Base-by-base conservation (phyloP, 768 basidiomycete genomes). In the Boletus sp. region DNA sequence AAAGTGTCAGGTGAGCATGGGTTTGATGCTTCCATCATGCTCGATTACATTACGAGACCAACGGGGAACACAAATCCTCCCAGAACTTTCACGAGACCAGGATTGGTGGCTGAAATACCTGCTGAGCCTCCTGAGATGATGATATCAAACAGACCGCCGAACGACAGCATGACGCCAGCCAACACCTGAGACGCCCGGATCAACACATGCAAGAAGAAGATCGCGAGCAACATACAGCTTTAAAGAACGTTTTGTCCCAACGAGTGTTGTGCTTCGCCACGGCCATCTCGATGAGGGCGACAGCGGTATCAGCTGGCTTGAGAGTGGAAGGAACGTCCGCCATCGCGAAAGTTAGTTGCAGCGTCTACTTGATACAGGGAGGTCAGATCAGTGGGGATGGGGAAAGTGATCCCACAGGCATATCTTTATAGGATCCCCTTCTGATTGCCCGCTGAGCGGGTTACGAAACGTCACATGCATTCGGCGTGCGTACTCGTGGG, bases 81-180 rank as follows among this genome's bases (percentile, higher is more conserved):
- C 3, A 90, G 69, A 32, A 87, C 60, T 65, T 85, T 89, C 45
- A 87, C 83, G 10, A 90, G 71, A 18, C 88, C 88, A 2, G 87
- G 88, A 57, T 88, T 86, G 55, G 72, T 74, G 35, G 71, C 48
- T 20, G 71, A 79, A 30, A 90, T 64, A 1, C 74, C 78, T 0
- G 74, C 67, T 0, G 87, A 79, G 7, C 88, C 88, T 36, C 85
- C 88, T 45, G 78, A 72, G 15, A 88, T 65, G 55, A 89, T 76
- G 59, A 86, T 73, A 20, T 81, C 81, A 30, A 90, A 68, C 15
- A 90, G 71, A 17, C 85, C 85, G 64, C 88, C 88, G 49, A 90
- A 89, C 7, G 87, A 87, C n/a, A 89, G 66, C 83, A 89, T 87
- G 33, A 80, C 77, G 17, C 88, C 88, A 30, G 86, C 88, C 54